A percentile compares a stretch with the other conserved stretches of the same genome.
Conservation (phyloP, 164 flowering plant genomes). For the Magnolia changhungtana region DNA sequence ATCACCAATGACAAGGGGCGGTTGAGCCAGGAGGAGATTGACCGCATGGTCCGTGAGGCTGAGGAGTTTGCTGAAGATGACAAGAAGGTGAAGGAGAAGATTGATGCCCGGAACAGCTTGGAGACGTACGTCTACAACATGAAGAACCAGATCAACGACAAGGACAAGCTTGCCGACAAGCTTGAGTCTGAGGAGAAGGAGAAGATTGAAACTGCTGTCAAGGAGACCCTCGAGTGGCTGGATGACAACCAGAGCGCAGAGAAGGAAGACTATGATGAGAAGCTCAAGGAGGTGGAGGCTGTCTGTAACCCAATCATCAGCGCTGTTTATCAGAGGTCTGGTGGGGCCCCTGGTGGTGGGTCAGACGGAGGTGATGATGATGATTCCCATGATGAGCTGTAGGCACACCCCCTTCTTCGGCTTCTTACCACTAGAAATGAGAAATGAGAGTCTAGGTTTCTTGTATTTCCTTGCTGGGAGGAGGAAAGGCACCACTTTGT, state of each 20-base stretch:
- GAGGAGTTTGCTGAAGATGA: slow-evolving; percentile 90
- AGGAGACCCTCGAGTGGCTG: slow-evolving; percentile 82
- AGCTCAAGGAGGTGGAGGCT: slow-evolving; percentile 80
- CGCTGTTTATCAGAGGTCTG: slow-evolving; percentile 74
- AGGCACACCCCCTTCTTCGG: slow-evolving; percentile 3
- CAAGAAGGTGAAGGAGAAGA: slow-evolving; percentile 80
- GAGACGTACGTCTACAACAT: slow-evolving; percentile 80
- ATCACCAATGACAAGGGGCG: slow-evolving; percentile 85
- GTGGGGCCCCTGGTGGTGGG: slow-evolving; percentile 62
- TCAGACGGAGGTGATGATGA: slow-evolving; percentile 46
- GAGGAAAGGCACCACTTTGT: background rate
- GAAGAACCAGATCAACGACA: slow-evolving; percentile 76
- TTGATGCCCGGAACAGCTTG: slow-evolving; percentile 75
- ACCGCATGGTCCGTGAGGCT: slow-evolving; percentile 80
- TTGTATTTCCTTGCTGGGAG: background rate
- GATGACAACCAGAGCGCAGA: slow-evolving; percentile 83
- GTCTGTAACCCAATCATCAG: slow-evolving; percentile 83
- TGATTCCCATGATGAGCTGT: slow-evolving; percentile 75
- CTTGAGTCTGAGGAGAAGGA: slow-evolving; percentile 80
- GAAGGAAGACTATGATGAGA: slow-evolving; percentile 83
- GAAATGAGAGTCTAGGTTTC: no score
- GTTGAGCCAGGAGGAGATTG: slow-evolving; percentile 77
- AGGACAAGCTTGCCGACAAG: slow-evolving; percentile 86
- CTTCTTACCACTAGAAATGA: no score
- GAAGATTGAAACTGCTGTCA: slow-evolving; percentile 64